These are phyloP conservation scores for Colletotrichum destructivum DNA, from an alignment of 2,329 filamentous ascomycete genomes.

Conservation along the genomic window DNA sequence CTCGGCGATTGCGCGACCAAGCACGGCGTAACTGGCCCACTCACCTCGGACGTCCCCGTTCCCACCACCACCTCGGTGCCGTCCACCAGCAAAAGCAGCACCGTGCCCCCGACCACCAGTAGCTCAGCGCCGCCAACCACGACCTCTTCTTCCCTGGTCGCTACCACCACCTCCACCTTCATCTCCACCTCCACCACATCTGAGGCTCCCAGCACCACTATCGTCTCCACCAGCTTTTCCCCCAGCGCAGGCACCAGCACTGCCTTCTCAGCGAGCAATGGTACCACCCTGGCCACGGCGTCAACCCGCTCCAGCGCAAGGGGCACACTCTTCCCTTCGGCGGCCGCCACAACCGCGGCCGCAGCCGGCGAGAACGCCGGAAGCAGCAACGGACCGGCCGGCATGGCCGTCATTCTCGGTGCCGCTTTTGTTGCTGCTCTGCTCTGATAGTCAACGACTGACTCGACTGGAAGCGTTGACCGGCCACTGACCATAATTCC, in stretches of 20 bases:
- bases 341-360: not conserved
- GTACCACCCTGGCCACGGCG: conserved; percentile 25
- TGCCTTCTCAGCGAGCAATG: conserved; percentile 30
- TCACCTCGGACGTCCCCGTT: conserved; percentile 62
- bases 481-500: not conserved
- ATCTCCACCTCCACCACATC: conserved; percentile 31
- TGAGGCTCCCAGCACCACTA: conserved; percentile 15
- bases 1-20: conserved; percentile 68
- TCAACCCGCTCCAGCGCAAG: conserved; percentile 26
- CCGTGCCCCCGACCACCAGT: conserved; percentile 46
- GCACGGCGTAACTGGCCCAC: conserved; percentile 63
- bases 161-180: conserved; percentile 23
- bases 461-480: conserved; percentile 39
- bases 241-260: conserved; percentile 31
- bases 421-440: conserved; percentile 41
- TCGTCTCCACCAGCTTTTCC: conserved; percentile 21
- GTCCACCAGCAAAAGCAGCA: conserved; percentile 49
- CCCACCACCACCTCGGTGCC: conserved; percentile 50
- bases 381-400: conserved; percentile 30
- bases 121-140: conserved; percentile 39
- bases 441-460: conserved; percentile 35
- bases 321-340: conserved; percentile 10
- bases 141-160: conserved; percentile 5
- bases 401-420: conserved; percentile 38
- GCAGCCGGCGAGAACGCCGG: conserved; percentile 27